phyloP scores from a whole-genome alignment of 2,329 filamentous ascomycete genomes.

The Akanthomyces muscarius region DNA sequence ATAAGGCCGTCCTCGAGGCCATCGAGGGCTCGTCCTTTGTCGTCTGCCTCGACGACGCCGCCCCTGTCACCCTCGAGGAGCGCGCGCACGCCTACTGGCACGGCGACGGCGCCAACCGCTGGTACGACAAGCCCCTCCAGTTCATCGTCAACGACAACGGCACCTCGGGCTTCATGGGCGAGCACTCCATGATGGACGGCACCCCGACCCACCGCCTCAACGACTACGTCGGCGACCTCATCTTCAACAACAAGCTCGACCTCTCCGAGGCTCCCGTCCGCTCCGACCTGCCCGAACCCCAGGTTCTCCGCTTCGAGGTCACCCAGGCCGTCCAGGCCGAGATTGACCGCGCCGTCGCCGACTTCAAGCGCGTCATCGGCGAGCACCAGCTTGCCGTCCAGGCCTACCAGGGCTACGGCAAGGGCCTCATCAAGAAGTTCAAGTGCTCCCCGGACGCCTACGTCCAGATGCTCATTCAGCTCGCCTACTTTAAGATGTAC shows the following conservation, averaged over 20 bases:
- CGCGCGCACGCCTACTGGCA: constrained; percentile 97
- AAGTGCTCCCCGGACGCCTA: constrained; percentile 96
- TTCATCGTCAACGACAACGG: constrained; percentile 99
- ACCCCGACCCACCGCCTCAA: constrained; percentile 96
- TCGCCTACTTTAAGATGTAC: constrained; percentile 98
- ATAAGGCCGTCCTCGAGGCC: constrained; percentile 70
- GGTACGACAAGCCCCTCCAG: constrained; percentile 97
- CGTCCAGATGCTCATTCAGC: constrained; percentile 97
- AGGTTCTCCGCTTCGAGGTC: constrained; percentile 72
- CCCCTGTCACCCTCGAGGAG: constrained; percentile 90
- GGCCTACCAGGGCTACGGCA: constrained; percentile 95
- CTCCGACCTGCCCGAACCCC: constrained; percentile 78
- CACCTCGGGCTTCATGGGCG: constrained; percentile 94
- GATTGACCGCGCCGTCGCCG: constrained; percentile 70
- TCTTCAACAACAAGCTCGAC: constrained; percentile 92
- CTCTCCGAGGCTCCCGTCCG: constrained; percentile 75
- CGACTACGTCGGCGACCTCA: constrained; percentile 87
- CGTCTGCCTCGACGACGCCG: constrained; percentile 87
- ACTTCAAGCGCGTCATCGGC: constrained; percentile 78
- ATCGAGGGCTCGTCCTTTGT: constrained; percentile 90
- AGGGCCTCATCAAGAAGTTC: constrained; percentile 99
- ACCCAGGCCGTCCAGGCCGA: constrained; percentile 69
- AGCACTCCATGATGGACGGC: constrained; percentile 99
- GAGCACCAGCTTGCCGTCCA: constrained; percentile 90
- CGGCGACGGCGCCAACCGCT: constrained; percentile 90